These are phyloP conservation scores for Pleoardoris graminearum DNA, from an alignment of 2,329 filamentous ascomycete genomes.

Conservation along the genomic window DNA sequence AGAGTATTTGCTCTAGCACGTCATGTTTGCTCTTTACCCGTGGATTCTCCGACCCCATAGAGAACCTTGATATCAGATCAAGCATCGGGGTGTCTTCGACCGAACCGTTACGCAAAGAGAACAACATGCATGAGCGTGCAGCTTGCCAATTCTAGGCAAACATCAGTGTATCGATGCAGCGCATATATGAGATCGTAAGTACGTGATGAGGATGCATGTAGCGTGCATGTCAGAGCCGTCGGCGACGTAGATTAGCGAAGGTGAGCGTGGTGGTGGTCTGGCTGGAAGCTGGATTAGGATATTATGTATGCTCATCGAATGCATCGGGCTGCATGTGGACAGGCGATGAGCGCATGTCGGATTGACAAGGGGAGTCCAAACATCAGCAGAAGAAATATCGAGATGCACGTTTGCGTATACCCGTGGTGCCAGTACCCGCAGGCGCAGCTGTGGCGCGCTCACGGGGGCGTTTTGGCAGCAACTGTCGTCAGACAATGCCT, in stretches of 20 bases:
- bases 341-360: too few relatives aligned
- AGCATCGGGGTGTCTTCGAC: background rate
- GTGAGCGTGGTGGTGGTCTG: conserved; percentile 1
- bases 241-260: conserved; percentile 16
- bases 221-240: conserved; percentile 9
- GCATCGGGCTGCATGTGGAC: background rate
- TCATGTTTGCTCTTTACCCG: background rate
- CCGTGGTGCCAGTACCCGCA: too few relatives aligned
- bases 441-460: too few relatives aligned
- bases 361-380: too few relatives aligned
- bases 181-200: background rate
- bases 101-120: background rate
- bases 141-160: background rate
- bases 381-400: too few relatives aligned
- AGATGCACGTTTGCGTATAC: too few relatives aligned
- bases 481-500: background rate
- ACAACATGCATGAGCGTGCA: background rate
- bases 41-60: background rate
- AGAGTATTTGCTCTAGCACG: background rate
- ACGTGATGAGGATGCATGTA: background rate
- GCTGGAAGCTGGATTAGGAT: conserved; percentile 8
- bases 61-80: background rate
- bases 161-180: background rate
- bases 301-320: conserved; percentile 13
- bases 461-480: background rate